These are phyloP conservation scores for Didymosphaeria variabile DNA, from an alignment of 2,329 filamentous ascomycete species.

Conservation along the genomic window DNA sequence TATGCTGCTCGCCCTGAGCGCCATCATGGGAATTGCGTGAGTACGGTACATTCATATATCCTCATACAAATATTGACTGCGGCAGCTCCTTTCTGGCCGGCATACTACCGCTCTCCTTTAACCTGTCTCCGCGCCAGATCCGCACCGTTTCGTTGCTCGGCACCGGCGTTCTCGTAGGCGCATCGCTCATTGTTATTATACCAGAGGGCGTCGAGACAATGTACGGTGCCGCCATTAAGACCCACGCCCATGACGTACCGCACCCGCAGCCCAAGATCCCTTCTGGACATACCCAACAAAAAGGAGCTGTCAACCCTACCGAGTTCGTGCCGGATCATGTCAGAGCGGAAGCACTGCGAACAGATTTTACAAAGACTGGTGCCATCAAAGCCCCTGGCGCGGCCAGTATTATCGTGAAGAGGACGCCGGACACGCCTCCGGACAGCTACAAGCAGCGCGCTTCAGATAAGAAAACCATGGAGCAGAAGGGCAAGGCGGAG, in stretches of 20 bases:
- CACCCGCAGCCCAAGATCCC: slow-evolving; percentile 37
- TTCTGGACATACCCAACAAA: slow-evolving; percentile 37
- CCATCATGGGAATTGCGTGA: slow-evolving; percentile 72
- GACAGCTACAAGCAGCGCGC: slow-evolving; percentile 29
- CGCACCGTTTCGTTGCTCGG: slow-evolving; percentile 91
- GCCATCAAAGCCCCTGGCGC: slow-evolving; percentile 30
- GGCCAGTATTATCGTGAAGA: slow-evolving; percentile 31
- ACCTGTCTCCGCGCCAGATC: slow-evolving; percentile 84
- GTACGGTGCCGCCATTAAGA: slow-evolving; percentile 63
- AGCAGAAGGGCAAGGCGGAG: slow-evolving; percentile 25
- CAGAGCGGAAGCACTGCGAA: slow-evolving; percentile 20
- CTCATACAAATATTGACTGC: slow-evolving; percentile 22
- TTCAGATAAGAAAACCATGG: slow-evolving; percentile 34
- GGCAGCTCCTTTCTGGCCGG: slow-evolving; percentile 91
- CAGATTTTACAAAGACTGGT: slow-evolving; percentile 24
- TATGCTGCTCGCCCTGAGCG: slow-evolving; percentile 70
- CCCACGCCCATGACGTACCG: slow-evolving; percentile 33
- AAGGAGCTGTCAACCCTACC: slow-evolving; percentile 33
- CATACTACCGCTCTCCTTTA: slow-evolving; percentile 87
- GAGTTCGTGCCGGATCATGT: slow-evolving; percentile 30
- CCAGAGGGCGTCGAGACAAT: slow-evolving; percentile 95
- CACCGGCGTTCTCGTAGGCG: slow-evolving; percentile 92
- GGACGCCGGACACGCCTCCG: slow-evolving; percentile 30
- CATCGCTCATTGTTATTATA: slow-evolving; percentile 95
- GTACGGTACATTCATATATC: slow-evolving; percentile 30